phyloP scores from a whole-genome alignment of 1,139 yeast species.

The Suhomyces chickasaworum region DNA sequence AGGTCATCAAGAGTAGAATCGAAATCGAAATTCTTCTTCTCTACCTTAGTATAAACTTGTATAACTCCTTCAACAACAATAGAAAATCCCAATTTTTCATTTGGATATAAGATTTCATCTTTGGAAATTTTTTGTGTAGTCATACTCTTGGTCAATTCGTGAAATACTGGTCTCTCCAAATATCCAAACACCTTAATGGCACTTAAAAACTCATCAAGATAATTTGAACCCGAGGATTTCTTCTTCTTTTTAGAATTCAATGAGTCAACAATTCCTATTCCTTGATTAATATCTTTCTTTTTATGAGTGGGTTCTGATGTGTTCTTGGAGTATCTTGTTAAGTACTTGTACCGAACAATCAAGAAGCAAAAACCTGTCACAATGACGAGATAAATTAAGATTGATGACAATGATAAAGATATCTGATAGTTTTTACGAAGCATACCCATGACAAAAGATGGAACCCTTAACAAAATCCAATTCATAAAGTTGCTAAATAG shows the following conservation, averaged over 20 bases:
- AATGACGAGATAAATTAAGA: constrained; percentile 25
- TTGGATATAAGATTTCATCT: constrained; percentile 74
- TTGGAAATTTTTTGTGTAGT: constrained; percentile 79
- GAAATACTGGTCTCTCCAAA: constrained; percentile 85
- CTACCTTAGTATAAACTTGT: constrained; percentile 70
- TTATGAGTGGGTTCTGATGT: constrained; percentile 18
- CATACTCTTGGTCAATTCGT: constrained; percentile 89
- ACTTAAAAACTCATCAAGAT: constrained; percentile 83
- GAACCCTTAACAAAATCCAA: constrained; percentile 24
- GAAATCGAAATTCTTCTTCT: constrained; percentile 21
- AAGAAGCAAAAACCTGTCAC: constrained; percentile 28
- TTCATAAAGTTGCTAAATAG: constrained; percentile 23
- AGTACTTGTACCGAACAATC: constrained; percentile 42
- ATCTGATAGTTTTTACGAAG: constrained; percentile 36
- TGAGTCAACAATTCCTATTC: constrained; percentile 17
- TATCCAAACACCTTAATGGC: constrained; percentile 96
- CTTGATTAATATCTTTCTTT: constrained; percentile 10
- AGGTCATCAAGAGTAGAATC: constrained; percentile 5
- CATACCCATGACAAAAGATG: constrained; percentile 25
- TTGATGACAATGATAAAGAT: constrained; percentile 38
- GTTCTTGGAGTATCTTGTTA: constrained; percentile 39
- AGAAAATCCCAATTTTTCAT: constrained; percentile 76
- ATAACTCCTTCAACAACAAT: constrained; percentile 93
- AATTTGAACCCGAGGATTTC: constrained; percentile 39
- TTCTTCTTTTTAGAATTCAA: constrained; percentile 33